phyloP scores from a whole-genome alignment of 768 basidiomycete species.

The Polyporus arcularius region DNA sequence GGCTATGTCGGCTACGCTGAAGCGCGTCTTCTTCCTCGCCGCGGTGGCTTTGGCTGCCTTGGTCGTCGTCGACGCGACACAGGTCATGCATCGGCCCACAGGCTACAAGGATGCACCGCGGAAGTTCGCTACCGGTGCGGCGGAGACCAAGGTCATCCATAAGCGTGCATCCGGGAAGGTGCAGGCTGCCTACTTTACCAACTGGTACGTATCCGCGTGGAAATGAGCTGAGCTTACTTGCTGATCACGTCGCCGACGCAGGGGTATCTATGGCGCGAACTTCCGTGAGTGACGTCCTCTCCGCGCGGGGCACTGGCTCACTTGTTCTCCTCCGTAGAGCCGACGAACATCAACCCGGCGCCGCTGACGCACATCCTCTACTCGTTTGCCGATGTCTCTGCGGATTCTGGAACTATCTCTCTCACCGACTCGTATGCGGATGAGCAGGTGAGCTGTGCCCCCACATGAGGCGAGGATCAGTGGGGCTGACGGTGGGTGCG shows the following conservation, averaged over 20 bases:
- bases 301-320: not conserved
- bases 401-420: slow-evolving; percentile 58
- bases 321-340: slow-evolving; percentile 44
- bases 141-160: slow-evolving; percentile 42
- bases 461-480: not conserved
- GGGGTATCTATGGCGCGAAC: slow-evolving; percentile 35
- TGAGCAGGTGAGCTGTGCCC: slow-evolving; percentile 45
- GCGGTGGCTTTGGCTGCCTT: slow-evolving; percentile 18
- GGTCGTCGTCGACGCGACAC: slow-evolving; percentile 37
- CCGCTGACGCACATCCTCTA: slow-evolving; percentile 78
- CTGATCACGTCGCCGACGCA: slow-evolving; percentile 7
- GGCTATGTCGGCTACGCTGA: slow-evolving; percentile 13
- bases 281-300: slow-evolving; percentile 25
- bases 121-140: slow-evolving; percentile 32
- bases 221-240: not conserved
- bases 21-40: slow-evolving; percentile 18
- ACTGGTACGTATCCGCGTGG: slow-evolving; percentile 39
- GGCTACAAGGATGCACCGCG: slow-evolving; percentile 45
- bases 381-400: slow-evolving; percentile 73
- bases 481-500: not conserved
- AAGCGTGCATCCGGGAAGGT: slow-evolving; percentile 34
- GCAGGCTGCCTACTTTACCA: slow-evolving; percentile 53
- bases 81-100: slow-evolving; percentile 55
- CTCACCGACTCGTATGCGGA: slow-evolving; percentile 80
- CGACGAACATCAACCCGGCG: slow-evolving; percentile 58